Evolutionary conservation across 805 yeast species (phyloP).

Genomic region (Yamadazyma phyllophila): DNA sequence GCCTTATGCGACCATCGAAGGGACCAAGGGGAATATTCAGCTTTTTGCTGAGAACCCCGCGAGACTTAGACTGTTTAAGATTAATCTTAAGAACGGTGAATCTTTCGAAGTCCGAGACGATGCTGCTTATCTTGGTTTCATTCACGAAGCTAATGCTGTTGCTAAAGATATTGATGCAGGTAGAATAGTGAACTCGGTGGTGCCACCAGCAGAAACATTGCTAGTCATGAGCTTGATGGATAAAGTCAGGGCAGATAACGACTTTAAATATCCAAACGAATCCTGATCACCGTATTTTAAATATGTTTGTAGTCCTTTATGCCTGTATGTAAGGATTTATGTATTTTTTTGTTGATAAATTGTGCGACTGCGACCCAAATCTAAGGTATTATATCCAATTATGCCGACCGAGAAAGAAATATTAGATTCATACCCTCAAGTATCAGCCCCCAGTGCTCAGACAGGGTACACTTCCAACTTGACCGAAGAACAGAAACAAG

Average conservation of each 20-base stretch:
- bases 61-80: slow-evolving; percentile 23
- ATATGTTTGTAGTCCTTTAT: no score
- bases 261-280: slow-evolving; percentile 40
- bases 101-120: slow-evolving; percentile 30
- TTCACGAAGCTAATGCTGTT: slow-evolving; percentile 55
- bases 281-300: not conserved
- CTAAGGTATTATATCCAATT: not conserved
- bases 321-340: no score
- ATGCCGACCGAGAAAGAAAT: slow-evolving; percentile 32
- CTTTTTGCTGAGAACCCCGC: slow-evolving; percentile 33
- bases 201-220: slow-evolving; percentile 47
- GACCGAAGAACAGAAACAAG: slow-evolving; percentile 62
- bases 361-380: not conserved
- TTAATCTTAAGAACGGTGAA: slow-evolving; percentile 28
- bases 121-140: slow-evolving; percentile 47
- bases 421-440: slow-evolving; percentile 66
- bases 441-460: slow-evolving; percentile 56
- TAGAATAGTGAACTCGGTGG: slow-evolving; percentile 29
- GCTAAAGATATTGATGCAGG: slow-evolving; percentile 46
- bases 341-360: no score
- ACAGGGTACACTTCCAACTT: slow-evolving; percentile 83
- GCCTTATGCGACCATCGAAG: slow-evolving; percentile 34
- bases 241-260: slow-evolving; percentile 40
- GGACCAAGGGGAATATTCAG: slow-evolving; percentile 30
- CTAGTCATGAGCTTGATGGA: slow-evolving; percentile 51